A percentile compares a stretch with the other conserved stretches of the same genome.
These are phyloP conservation scores for Angophora floribunda DNA, from an alignment of 345 rosid genomes.

Conservation along the genomic window DNA sequence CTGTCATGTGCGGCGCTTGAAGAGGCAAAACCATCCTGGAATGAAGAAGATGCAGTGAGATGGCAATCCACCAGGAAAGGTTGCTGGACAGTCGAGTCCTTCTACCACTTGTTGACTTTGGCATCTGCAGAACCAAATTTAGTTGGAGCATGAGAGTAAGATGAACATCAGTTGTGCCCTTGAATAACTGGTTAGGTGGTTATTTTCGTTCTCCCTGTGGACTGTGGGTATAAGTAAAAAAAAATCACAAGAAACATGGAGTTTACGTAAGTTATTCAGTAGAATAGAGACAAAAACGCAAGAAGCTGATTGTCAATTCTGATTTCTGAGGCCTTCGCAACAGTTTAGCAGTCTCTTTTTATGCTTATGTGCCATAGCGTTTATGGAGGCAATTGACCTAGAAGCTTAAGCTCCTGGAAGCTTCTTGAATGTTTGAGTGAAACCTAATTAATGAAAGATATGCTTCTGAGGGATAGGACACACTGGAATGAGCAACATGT, in stretches of 20 bases:
- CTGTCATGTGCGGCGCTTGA: background rate
- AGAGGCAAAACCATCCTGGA: background rate
- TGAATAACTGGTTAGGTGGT: no score
- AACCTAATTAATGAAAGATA: background rate
- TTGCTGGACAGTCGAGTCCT: background rate
- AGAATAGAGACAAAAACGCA: no score
- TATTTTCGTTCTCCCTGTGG: no score
- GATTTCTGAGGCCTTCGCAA: background rate
- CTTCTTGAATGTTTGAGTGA: background rate
- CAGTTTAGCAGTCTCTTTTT: background rate
- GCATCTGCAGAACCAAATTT: background rate
- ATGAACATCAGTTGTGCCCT: no score
- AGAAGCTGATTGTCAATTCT: background rate
- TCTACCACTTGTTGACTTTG: background rate
- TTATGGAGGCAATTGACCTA: background rate
- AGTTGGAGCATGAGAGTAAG: background rate
- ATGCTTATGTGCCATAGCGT: background rate
- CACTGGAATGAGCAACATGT: background rate
- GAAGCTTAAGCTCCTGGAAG: background rate
- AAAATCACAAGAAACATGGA: accelerated
- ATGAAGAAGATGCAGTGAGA: background rate
- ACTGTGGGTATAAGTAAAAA: no score
- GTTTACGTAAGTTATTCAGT: no score
- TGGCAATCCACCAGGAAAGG: background rate
- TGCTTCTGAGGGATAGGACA: background rate